phyloP scores from a whole-genome alignment of 2,329 filamentous ascomycete species.

The Claviceps spartinae region DNA sequence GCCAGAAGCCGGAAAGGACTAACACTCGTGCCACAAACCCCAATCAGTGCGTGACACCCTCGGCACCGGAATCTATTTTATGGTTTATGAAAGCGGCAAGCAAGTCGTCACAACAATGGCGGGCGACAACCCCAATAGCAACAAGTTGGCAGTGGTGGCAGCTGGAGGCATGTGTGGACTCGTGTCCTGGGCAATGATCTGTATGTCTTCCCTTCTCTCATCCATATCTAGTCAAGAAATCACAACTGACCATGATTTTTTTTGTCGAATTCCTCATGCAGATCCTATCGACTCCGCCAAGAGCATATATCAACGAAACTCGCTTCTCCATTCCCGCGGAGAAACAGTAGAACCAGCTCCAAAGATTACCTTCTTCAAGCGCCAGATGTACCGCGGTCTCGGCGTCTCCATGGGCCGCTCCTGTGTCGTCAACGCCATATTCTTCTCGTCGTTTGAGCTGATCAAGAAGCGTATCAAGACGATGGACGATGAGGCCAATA shows the following conservation, averaged over 20 bases:
- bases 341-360: constrained; percentile 50
- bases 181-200: constrained; percentile 67
- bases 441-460: constrained; percentile 80
- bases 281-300: constrained; percentile 71
- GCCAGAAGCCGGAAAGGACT: background rate
- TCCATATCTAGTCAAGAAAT: background rate
- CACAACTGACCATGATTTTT: background rate
- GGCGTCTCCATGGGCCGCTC: constrained; percentile 74
- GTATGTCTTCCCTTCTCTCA: constrained; percentile 30
- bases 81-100: constrained; percentile 78
- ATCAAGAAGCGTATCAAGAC: constrained; percentile 55
- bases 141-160: constrained; percentile 63
- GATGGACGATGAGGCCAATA: constrained; percentile 25
- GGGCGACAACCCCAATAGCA: constrained; percentile 58
- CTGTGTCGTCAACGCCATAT: constrained; percentile 74
- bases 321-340: constrained; percentile 55
- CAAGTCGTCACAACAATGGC: constrained; percentile 65
- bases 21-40: background rate
- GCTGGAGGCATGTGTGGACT: constrained; percentile 73
- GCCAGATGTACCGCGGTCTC: constrained; percentile 69
- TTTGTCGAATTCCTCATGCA: constrained; percentile 11
- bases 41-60: constrained; percentile 61
- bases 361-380: constrained; percentile 65
- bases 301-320: constrained; percentile 73
- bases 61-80: constrained; percentile 76